Conservation (phyloP, 2,329 filamentous ascomycete genomes). For the Trichophyton schoenleinii region DNA sequence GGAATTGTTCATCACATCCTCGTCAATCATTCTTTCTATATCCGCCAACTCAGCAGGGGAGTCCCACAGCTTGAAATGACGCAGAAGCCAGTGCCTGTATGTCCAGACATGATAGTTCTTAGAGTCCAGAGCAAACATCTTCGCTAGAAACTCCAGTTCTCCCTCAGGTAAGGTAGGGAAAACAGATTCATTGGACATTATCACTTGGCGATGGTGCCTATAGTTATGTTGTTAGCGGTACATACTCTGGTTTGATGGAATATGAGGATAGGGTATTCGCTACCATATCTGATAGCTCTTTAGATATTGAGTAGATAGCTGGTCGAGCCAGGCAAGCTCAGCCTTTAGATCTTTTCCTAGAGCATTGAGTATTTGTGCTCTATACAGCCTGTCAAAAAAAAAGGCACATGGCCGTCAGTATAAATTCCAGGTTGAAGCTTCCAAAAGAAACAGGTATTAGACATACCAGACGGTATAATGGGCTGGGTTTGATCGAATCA, state of each 20-base stretch:
- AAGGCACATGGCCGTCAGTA: background rate
- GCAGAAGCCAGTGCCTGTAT: conserved; percentile 71
- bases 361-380: conserved; percentile 62
- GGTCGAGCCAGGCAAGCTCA: conserved; percentile 78
- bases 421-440: background rate
- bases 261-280: background rate
- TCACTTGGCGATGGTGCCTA: conserved; percentile 48
- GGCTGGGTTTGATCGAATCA: conserved; percentile 86
- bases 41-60: conserved; percentile 52
- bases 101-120: conserved; percentile 99
- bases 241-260: background rate
- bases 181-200: conserved; percentile 37
- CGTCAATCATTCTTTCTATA: conserved; percentile 58
- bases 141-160: conserved; percentile 62
- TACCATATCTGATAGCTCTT: conserved; percentile 99
- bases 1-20: conserved; percentile 88
- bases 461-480: conserved; percentile 90
- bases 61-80: conserved; percentile 47
- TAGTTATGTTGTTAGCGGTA: conserved; percentile 11
- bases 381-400: conserved; percentile 53
- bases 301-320: conserved; percentile 65
- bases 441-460: background rate
- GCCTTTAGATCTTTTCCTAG: conserved; percentile 52
- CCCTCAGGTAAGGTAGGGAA: conserved; percentile 46
- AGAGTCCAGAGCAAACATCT: conserved; percentile 71